These are phyloP conservation scores for Pleurozium schreberi DNA, from an alignment of 225 moss, liverwort and hornwort genomes.

Conservation along the genomic window DNA sequence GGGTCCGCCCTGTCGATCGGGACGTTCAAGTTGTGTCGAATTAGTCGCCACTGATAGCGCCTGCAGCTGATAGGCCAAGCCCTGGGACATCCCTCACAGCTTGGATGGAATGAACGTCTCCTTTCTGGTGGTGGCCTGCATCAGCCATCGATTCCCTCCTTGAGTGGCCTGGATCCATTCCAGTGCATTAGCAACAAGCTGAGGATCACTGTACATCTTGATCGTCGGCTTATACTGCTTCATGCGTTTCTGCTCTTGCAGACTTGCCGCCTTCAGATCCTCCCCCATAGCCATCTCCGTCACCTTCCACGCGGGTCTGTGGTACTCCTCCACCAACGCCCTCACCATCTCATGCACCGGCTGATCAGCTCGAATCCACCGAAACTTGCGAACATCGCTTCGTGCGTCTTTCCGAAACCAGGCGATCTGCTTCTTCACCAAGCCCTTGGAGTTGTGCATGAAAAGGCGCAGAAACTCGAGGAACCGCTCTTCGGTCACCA, in stretches of 20 bases:
- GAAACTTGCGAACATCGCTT: constrained; percentile 26
- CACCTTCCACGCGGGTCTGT: not conserved
- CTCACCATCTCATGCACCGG: constrained; percentile 7
- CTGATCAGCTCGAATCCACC: constrained; percentile 14
- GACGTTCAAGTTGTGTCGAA: not conserved
- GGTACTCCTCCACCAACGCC: not conserved
- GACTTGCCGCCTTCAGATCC: not conserved
- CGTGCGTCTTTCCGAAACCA: constrained; percentile 8
- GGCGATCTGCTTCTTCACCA: constrained; percentile 18
- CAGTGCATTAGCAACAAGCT: not conserved
- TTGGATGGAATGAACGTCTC: too few species aligned
- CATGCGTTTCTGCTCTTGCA: constrained; percentile 21
- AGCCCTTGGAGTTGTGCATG: constrained; percentile 7
- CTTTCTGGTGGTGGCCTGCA: not conserved
- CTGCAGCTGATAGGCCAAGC: not conserved
- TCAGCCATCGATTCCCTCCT: not conserved
- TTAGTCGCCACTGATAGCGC: not conserved
- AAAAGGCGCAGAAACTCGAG: not conserved
- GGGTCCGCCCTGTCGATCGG: not conserved
- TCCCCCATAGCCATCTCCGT: not conserved
- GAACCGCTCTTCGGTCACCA: not conserved
- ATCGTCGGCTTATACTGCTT: not conserved
- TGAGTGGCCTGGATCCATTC: constrained; percentile 4
- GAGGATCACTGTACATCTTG: not conserved
- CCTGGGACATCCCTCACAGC: not conserved